Evolutionary conservation across 805 yeast species (phyloP), one percentile per base, ranked within the genome.

Genomic region (Debaryomyces tyrocola): DNA sequence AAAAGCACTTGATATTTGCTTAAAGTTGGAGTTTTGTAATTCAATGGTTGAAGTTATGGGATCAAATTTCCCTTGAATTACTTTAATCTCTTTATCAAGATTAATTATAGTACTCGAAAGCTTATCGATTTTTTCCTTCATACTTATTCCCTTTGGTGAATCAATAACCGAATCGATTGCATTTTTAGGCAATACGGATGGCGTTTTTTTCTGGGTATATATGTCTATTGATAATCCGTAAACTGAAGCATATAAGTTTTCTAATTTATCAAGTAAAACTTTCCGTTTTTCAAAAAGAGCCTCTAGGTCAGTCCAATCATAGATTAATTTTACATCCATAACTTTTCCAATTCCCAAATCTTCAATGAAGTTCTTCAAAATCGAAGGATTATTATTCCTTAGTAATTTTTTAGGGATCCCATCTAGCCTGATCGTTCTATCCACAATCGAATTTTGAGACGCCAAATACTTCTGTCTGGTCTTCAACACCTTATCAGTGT

Each of bases 401-500:
- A 70, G 48, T 53, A 82, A 61, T 33, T 66, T 59, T 36, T 60
- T 62, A 0, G 86, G 86, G 15, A 82, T 80, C 33, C 82, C 81
- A 40, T 79, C 78, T 14, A 82, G 62, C 41, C 74, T 63, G 38
- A 82, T 79, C 5, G 86, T 82, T 48, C 85, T 62, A 59, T 82
- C 86, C 2, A 84, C 80, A 41, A 82, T 66, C 14, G 84, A 77
- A 60, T 79, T 72, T 55, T 82, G 85, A 4, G 80, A 71, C 0
- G 85, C 86, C 47, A 82, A 63, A 57, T 79, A 80, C 52, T 75
- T 70, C 54, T 82, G 86, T 35, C 86, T 63, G 1, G 80, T 75
- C 50, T 70, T 71, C 40, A 82, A 70, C 29, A 82, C 77, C 44
- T 64, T 66, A 12, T 69, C 65, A 17, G 85, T 81, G 56, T 69